Evolutionary conservation across 192 early-diverging fungal species (phyloP).

Genomic region (Gryganskiella cystojenkinii): DNA sequence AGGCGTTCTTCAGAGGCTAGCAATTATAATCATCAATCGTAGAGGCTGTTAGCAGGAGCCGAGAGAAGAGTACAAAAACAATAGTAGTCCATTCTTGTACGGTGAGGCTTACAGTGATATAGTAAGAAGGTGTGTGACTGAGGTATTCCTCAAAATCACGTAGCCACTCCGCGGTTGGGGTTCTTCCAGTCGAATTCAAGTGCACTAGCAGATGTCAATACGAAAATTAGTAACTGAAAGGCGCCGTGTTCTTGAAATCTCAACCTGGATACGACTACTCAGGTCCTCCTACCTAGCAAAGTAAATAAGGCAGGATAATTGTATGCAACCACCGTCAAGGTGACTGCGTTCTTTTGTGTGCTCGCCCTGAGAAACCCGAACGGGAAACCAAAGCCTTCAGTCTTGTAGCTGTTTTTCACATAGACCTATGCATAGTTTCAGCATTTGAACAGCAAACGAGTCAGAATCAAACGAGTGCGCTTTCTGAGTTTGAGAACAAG

Average conservation of each 20-base stretch:
- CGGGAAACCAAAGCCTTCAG: slow-evolving; percentile 69
- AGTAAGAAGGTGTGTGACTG: slow-evolving; percentile 72
- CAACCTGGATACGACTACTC: too few relatives aligned
- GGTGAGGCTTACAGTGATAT: slow-evolving; percentile 68
- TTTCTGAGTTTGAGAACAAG: neutral
- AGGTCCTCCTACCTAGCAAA: slow-evolving; percentile 57
- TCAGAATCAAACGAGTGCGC: neutral
- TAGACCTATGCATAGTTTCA: slow-evolving; percentile 54
- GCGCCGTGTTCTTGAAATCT: too few relatives aligned
- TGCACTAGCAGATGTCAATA: slow-evolving; percentile 12
- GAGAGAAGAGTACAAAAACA: too few relatives aligned
- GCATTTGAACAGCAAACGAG: neutral
- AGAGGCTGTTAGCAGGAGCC: slow-evolving; percentile 20
- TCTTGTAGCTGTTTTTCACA: slow-evolving; percentile 71
- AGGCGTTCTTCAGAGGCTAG: slow-evolving; percentile 38
- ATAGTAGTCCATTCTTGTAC: too few relatives aligned
- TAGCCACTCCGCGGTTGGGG: slow-evolving; percentile 58
- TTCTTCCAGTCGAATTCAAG: slow-evolving; percentile 49
- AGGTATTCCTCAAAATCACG: slow-evolving; percentile 71
- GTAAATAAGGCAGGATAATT: slow-evolving; percentile 83
- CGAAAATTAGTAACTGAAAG: neutral
- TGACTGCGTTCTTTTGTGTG: slow-evolving; percentile 71
- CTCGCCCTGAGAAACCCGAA: slow-evolving; percentile 82
- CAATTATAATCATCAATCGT: neutral
- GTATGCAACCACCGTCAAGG: slow-evolving; percentile 81